Evolutionary conservation across 2,329 filamentous ascomycete species (phyloP).

Genomic region (Fusarium sp.): DNA sequence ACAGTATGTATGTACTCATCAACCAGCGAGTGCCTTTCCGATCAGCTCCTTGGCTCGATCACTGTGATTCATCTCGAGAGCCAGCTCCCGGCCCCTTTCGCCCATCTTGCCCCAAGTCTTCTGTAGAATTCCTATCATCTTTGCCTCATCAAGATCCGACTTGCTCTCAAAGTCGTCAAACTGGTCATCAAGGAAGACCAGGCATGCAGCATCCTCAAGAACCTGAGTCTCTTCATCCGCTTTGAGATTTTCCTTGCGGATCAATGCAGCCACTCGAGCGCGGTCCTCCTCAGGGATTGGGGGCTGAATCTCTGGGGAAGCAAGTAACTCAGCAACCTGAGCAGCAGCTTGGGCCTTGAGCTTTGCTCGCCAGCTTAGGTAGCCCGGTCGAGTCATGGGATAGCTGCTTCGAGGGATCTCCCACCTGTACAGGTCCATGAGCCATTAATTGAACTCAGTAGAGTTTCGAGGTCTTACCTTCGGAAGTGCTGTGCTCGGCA

Average conservation of each 20-base stretch:
- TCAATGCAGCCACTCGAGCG: slow-evolving; percentile 75
- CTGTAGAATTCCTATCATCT: slow-evolving; percentile 76
- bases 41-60: slow-evolving; percentile 73
- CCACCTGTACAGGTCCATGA: slow-evolving; percentile 65
- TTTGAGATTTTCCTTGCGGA: slow-evolving; percentile 82
- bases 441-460: neutral
- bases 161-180: slow-evolving; percentile 82
- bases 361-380: slow-evolving; percentile 82
- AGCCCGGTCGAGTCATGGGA: slow-evolving; percentile 80
- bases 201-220: slow-evolving; percentile 86
- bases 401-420: slow-evolving; percentile 81
- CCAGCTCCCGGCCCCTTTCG: slow-evolving; percentile 70
- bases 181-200: slow-evolving; percentile 90
- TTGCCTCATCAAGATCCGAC: slow-evolving; percentile 78
- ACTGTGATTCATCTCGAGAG: slow-evolving; percentile 74
- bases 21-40: slow-evolving; percentile 67
- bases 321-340: slow-evolving; percentile 68
- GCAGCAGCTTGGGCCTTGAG: slow-evolving; percentile 75
- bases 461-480: slow-evolving; percentile 58
- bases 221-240: slow-evolving; percentile 74
- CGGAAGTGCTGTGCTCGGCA: slow-evolving; percentile 88
- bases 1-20: neutral
- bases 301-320: slow-evolving; percentile 54
- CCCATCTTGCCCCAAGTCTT: slow-evolving; percentile 87
- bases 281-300: slow-evolving; percentile 64